Base-by-base conservation (phyloP, 805 yeast genomes). In the Hanseniaspora jakobsenii region DNA sequence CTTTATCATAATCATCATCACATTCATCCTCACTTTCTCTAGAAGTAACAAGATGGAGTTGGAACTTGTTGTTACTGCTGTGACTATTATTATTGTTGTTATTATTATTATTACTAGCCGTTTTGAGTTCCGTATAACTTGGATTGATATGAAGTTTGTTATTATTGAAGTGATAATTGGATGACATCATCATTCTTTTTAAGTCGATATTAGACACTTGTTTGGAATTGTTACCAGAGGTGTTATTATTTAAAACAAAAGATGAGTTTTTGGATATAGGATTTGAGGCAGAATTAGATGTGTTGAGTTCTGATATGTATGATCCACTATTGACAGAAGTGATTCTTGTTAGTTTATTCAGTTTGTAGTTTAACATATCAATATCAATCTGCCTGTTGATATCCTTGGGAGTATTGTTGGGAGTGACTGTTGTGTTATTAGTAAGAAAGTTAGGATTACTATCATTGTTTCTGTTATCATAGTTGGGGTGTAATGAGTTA, bases 241-340 rank as follows among this genome's bases (percentile, higher is more conserved):
- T 18, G n/a, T 24, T 40, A 31, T 21, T 19, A 17, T 12, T 37
- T 8, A 19, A 19, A 13, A n/a, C 6, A 10, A 14, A 10, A 22
- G 37, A 34, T 4, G 37, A 22, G 18, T 34, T n/a, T n/a, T 34
- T 34, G 2, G 46, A 42, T 6, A 29, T 3, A 4, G 46, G 46
- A 2, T 38, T 42, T 14, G 34, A 42, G 6, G 23, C 2, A 4
- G 46, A 39, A 2, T 38, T 42, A 10, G 34, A 7, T 19, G 46
- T 35, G 8, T 27, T 14, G 30, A 32, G 19, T 14, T 42, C 46
- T 6, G 39, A 37, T 14, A 42, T 26, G 18, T 42, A 42, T 10
- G 46, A 42, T 2, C 45, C 45, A 9, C 39, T 34, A 34, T 42
- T 42, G 23, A 42, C 46, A 1, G 46, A 42, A 6, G 46, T 42